Evolutionary conservation across 2,329 filamentous ascomycete species (phyloP).

Genomic region (Colletotrichum karsti): DNA sequence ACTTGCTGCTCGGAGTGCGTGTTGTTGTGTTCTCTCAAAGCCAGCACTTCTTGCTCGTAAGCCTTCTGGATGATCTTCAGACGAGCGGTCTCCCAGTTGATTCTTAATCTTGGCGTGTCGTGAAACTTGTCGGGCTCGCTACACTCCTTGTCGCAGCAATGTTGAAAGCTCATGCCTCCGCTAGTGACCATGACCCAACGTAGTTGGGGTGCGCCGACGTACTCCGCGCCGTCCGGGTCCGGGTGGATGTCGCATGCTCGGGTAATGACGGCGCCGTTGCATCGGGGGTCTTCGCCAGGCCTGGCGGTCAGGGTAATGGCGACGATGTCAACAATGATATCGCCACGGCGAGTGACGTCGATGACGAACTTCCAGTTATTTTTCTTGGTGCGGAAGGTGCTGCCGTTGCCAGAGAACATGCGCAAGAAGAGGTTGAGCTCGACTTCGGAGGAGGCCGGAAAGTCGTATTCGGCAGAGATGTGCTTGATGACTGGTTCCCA

Average conservation of each 20-base stretch:
- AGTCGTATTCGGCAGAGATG: background rate
- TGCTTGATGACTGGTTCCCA: background rate
- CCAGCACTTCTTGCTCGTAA: constrained; percentile 6
- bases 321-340: constrained; percentile 5
- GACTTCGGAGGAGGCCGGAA: background rate
- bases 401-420: background rate
- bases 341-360: background rate
- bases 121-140: background rate
- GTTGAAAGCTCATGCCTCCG: background rate
- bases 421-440: background rate
- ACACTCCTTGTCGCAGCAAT: constrained; percentile 21
- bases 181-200: background rate
- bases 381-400: background rate
- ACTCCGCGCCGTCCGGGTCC: background rate
- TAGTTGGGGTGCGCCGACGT: background rate
- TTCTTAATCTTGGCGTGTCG: background rate
- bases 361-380: background rate
- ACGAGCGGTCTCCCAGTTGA: background rate
- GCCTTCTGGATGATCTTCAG: constrained; percentile 9
- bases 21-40: background rate
- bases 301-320: constrained; percentile 4
- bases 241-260: background rate
- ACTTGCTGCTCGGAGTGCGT: no score
- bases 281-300: background rate
- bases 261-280: constrained; percentile 3